A percentile compares a stretch with the other conserved stretches of the same genome.
Evolutionary conservation across 1,139 yeast species (phyloP).

Genomic region (Nadsonia starkeyi-henricii): DNA sequence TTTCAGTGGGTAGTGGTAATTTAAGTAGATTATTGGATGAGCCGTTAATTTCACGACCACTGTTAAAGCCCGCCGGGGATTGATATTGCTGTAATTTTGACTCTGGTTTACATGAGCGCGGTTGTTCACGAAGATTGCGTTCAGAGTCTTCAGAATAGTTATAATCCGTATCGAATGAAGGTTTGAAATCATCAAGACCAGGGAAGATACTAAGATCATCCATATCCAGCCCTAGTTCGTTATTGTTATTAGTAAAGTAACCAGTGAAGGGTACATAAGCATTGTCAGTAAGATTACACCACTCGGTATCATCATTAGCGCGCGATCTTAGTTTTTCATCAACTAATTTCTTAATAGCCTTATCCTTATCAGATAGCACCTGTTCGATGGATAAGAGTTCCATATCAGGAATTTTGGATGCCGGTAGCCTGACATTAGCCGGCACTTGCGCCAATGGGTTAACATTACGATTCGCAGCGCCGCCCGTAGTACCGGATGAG

Average conservation of each 20-base stretch:
- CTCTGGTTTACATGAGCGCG: too few relatives aligned
- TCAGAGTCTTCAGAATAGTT: not conserved
- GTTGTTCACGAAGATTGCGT: not conserved
- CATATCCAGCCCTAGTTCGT: not conserved
- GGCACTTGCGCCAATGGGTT: slow-evolving; percentile 29
- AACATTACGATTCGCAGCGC: slow-evolving; percentile 10
- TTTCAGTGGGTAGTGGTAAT: not conserved
- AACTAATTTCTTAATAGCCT: slow-evolving; percentile 66
- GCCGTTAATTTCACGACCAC: not conserved
- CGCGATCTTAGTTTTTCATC: slow-evolving; percentile 68
- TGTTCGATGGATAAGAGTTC: slow-evolving; percentile 73
- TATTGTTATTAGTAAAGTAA: slow-evolving; percentile 22
- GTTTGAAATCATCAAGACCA: too few relatives aligned
- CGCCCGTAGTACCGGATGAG: slow-evolving; percentile 10
- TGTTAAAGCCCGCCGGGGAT: not conserved
- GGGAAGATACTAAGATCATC: too few relatives aligned
- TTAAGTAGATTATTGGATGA: not conserved
- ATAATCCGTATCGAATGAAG: not conserved
- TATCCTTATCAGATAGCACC: slow-evolving; percentile 62
- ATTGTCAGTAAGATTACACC: slow-evolving; percentile 79
- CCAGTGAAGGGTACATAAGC: slow-evolving; percentile 81
- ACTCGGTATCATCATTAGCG: slow-evolving; percentile 54
- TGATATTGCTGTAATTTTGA: not conserved
- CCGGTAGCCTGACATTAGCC: slow-evolving; percentile 76
- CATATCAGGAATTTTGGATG: slow-evolving; percentile 87